Evolutionary conservation across 257 asterid species (phyloP).

Genomic region (Nicotiana obtusifolia): DNA sequence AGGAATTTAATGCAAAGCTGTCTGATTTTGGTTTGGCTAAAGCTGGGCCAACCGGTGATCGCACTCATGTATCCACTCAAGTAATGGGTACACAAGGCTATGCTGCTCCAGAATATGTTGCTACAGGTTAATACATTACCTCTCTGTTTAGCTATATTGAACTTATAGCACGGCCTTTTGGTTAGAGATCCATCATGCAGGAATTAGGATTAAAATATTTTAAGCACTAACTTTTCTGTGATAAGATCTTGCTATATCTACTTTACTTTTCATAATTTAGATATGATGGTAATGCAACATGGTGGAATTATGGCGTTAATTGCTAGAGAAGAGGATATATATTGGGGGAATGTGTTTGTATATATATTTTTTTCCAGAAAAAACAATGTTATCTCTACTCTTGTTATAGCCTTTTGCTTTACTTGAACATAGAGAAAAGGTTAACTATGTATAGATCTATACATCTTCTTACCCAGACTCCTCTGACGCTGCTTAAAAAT

Average conservation of each 20-base stretch:
- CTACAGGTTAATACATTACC: constrained; percentile 52
- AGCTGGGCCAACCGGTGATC: constrained; percentile 92
- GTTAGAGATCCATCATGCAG: not conserved
- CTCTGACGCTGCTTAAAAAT: not conserved
- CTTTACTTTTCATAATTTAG: not conserved
- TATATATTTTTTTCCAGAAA: not conserved
- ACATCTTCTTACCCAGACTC: not conserved
- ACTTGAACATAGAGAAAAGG: not conserved
- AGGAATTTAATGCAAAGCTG: constrained; percentile 86
- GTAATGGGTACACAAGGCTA: constrained; percentile 93
- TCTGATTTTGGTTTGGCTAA: constrained; percentile 94
- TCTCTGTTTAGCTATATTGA: not conserved
- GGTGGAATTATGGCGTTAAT: not conserved
- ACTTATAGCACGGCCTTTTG: not conserved
- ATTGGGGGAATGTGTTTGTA: not conserved
- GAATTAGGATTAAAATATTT: not conserved
- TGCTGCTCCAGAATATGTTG: constrained; percentile 95
- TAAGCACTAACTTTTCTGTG: not conserved
- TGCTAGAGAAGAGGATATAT: not conserved
- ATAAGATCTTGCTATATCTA: not conserved
- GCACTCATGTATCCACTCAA: constrained; percentile 87
- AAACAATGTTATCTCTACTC: not conserved
- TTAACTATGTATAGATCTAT: not conserved
- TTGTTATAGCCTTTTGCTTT: not conserved
- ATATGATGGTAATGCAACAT: not conserved